Conservation (phyloP, 768 basidiomycete genomes). For the Grammothele lineata region DNA sequence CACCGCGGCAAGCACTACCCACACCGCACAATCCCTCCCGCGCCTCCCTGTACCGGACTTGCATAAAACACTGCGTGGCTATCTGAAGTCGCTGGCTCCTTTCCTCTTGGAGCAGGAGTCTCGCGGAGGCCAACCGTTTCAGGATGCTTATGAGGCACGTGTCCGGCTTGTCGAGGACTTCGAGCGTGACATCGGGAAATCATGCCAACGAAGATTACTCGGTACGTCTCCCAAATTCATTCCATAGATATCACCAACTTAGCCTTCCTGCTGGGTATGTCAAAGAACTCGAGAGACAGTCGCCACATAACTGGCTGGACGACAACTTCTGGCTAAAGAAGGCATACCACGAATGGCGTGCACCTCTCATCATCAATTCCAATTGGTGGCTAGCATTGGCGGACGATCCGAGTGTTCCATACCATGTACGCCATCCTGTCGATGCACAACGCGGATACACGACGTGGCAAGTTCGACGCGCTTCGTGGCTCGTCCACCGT, state of each 20-base stretch:
- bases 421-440: conserved; percentile 21
- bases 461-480: conserved; percentile 81
- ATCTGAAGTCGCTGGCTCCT: conserved; percentile 75
- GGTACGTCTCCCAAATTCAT: conserved; percentile 37
- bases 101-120: conserved; percentile 72
- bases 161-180: conserved; percentile 66
- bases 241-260: background rate
- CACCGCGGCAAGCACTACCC: conserved; percentile 1
- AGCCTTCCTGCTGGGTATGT: background rate
- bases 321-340: conserved; percentile 90
- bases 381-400: conserved; percentile 94
- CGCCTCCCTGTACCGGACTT: conserved; percentile 84
- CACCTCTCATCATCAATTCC: conserved; percentile 82
- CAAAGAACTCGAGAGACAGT: conserved; percentile 72
- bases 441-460: conserved; percentile 39
- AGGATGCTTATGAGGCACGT: conserved; percentile 49
- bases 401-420: conserved; percentile 66
- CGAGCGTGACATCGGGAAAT: conserved; percentile 59
- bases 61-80: conserved; percentile 67
- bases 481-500: conserved; percentile 76
- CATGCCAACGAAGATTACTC: conserved; percentile 68
- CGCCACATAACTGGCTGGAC: conserved; percentile 90
- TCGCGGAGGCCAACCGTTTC: conserved; percentile 48
- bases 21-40: conserved; percentile 35
- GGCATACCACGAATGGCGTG: conserved; percentile 85